Evolutionary conservation across 1,284 basidiomycete species (phyloP).

Genomic region (Pulchroboletus neoregius): DNA sequence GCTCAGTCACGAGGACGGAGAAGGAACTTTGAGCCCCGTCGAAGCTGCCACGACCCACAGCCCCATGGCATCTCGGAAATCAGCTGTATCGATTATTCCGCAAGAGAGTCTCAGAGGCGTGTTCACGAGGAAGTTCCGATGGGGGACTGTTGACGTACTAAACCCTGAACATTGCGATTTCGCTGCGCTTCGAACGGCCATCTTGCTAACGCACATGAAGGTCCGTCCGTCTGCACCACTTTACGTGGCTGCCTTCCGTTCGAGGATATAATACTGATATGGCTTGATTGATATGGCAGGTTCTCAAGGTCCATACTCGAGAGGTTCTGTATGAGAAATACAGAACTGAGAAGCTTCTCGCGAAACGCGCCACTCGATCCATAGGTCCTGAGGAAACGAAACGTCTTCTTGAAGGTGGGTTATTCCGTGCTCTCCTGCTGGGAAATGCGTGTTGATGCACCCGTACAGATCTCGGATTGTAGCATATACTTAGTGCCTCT

Average conservation of each 20-base stretch:
- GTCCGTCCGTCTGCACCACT: slow-evolving; percentile 39
- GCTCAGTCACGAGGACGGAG: slow-evolving; percentile 16
- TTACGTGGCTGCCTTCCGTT: slow-evolving; percentile 15
- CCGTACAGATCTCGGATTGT: slow-evolving; percentile 39
- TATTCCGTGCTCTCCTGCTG: slow-evolving; percentile 19
- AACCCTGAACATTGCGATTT: slow-evolving; percentile 81
- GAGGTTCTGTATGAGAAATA: slow-evolving; percentile 83
- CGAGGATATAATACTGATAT: slow-evolving; percentile 15
- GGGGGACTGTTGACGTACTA: slow-evolving; percentile 81
- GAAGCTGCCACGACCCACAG: slow-evolving; percentile 26
- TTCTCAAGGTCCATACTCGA: slow-evolving; percentile 73
- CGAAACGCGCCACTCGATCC: slow-evolving; percentile 70
- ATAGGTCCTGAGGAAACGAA: slow-evolving; percentile 70
- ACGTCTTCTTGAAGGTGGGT: slow-evolving; percentile 64
- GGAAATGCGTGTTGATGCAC: slow-evolving; percentile 22
- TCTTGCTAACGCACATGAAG: slow-evolving; percentile 77
- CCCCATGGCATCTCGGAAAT: slow-evolving; percentile 32
- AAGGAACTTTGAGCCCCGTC: slow-evolving; percentile 10
- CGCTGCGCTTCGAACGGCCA: slow-evolving; percentile 71
- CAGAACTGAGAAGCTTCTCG: slow-evolving; percentile 79
- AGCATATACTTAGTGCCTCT: slow-evolving; percentile 27
- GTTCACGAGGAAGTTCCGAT: slow-evolving; percentile 72
- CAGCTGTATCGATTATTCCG: slow-evolving; percentile 46
- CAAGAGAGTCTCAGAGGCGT: slow-evolving; percentile 66
- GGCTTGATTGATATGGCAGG: slow-evolving; percentile 42